Conservation (phyloP, 1,284 basidiomycete species). For the Austroboletus novae-zelandiae region DNA sequence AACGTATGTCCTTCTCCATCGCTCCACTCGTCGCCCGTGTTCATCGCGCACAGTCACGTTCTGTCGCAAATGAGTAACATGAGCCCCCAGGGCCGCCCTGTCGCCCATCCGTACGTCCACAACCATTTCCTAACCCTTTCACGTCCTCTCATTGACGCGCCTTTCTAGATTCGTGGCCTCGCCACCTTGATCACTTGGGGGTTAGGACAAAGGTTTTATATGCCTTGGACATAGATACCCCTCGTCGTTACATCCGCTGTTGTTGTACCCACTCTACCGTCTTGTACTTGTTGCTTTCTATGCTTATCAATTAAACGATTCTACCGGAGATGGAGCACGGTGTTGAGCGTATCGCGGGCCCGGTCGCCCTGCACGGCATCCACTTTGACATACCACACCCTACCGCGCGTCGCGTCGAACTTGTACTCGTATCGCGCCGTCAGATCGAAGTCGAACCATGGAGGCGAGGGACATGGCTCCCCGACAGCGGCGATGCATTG, state of each 20-base stretch:
- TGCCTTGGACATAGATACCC: conserved; percentile 3
- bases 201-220: background rate
- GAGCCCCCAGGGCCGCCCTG: background rate
- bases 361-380: conserved; percentile 1
- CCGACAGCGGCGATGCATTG: conserved; percentile 12
- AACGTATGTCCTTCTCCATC: conserved; percentile 9
- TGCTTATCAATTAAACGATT: background rate
- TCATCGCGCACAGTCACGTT: background rate
- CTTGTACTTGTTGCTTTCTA: background rate
- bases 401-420: conserved; percentile 15
- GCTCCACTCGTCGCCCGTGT: background rate
- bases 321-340: conserved; percentile 16
- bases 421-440: background rate
- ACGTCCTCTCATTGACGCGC: background rate
- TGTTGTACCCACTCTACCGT: background rate
- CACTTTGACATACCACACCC: conserved; percentile 12
- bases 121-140: background rate
- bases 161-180: conserved; percentile 2
- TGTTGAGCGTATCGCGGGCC: conserved; percentile 10
- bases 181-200: background rate
- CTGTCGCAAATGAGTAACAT: background rate
- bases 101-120: conserved; percentile 1
- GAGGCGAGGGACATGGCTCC: conserved; percentile 9
- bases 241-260: background rate
- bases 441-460: conserved; percentile 2